Conservation (phyloP, 31 red algal genomes). For the Asparagopsis taxiformis region DNA sequence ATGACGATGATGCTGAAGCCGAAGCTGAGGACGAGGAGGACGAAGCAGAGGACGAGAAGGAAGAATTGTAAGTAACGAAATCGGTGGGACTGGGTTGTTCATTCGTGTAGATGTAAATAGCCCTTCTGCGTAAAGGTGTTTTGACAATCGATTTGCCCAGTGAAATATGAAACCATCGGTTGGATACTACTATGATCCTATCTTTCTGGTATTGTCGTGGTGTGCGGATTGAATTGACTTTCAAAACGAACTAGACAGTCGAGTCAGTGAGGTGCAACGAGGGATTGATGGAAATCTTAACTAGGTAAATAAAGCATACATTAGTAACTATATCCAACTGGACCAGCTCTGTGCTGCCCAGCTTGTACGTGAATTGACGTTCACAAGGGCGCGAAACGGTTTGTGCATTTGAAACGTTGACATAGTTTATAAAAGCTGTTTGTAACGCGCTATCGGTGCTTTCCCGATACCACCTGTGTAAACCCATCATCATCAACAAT, state of each 20-base stretch:
- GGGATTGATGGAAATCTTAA: too few relatives aligned
- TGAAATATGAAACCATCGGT: background rate
- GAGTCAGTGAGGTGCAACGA: too few relatives aligned
- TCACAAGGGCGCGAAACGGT: too few relatives aligned
- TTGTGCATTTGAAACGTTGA: too few relatives aligned
- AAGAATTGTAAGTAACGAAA: constrained; percentile 58
- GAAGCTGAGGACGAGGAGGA: constrained; percentile 14
- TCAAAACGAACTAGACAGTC: too few relatives aligned
- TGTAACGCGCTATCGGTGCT: constrained; percentile 12
- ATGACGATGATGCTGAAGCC: background rate
- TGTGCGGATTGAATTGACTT: too few relatives aligned
- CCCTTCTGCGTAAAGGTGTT: constrained; percentile 9
- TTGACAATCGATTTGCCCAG: background rate
- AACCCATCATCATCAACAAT: constrained; percentile 59
- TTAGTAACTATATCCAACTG: too few relatives aligned
- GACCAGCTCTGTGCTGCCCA: too few relatives aligned
- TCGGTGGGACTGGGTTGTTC: background rate
- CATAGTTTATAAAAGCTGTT: too few relatives aligned
- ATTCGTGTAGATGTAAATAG: constrained; percentile 46
- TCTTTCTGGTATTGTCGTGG: background rate
- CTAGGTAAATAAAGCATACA: too few relatives aligned
- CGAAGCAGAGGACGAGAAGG: constrained; percentile 35
- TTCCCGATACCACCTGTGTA: constrained; percentile 7
- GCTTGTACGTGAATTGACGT: too few relatives aligned
- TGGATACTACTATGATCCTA: background rate